Evolutionary conservation across 257 asterid genomes (phyloP).

Genomic region (Schizonepeta tenuifolia): DNA sequence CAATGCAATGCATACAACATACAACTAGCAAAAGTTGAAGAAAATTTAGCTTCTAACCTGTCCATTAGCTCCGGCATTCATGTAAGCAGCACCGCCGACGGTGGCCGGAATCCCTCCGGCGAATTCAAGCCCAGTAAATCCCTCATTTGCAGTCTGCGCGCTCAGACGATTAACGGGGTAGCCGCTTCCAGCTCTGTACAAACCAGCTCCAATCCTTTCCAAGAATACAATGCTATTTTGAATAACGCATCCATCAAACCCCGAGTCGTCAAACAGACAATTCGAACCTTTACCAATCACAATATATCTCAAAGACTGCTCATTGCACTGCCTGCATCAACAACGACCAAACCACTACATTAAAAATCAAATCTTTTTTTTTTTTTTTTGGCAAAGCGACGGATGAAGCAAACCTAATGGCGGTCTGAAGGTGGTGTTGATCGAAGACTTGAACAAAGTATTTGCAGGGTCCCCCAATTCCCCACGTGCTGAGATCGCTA

Average conservation of each 20-base stretch:
- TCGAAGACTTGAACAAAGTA: conserved; percentile 47
- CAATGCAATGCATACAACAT: too few species aligned
- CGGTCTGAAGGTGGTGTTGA: conserved; percentile 46
- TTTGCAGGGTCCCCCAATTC: conserved; percentile 58
- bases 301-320: conserved; percentile 41
- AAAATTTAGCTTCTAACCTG: conserved; percentile 34
- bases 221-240: conserved; percentile 45
- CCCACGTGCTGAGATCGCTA: conserved; percentile 49
- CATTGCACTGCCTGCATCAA: conserved; percentile 44
- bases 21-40: not conserved
- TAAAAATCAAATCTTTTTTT: not conserved
- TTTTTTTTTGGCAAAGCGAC: too few species aligned
- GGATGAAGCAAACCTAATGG: conserved; percentile 40
- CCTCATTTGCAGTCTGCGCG: conserved; percentile 39
- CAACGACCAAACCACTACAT: not conserved
- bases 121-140: conserved; percentile 53
- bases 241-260: conserved; percentile 54
- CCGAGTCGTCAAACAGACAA: conserved; percentile 49
- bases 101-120: conserved; percentile 55
- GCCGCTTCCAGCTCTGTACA: conserved; percentile 54
- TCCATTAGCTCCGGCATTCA: conserved; percentile 57
- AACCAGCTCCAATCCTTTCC: conserved; percentile 45
- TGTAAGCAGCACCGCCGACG: conserved; percentile 53
- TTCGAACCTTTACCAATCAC: conserved; percentile 56
- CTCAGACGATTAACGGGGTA: conserved; percentile 49